Percentiles rank a stretch among this genome's conserved stretches.
Evolutionary conservation across 805 yeast species (phyloP).

Genomic region (Teunomyces lycoperdinae): DNA sequence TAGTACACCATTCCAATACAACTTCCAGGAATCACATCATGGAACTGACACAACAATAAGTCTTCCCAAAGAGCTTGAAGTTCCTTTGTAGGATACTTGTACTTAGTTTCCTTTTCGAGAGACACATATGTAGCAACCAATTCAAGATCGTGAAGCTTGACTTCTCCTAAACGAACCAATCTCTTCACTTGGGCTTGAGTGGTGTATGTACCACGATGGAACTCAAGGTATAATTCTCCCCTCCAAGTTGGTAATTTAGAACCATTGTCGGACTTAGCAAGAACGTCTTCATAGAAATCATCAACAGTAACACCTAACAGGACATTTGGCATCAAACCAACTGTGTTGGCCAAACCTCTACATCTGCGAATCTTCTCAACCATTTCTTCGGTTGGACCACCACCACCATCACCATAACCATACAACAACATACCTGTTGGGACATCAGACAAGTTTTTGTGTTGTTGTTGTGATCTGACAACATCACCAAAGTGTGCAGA

Average conservation of each 20-base stretch:
- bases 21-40: constrained; percentile 96
- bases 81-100: constrained; percentile 68
- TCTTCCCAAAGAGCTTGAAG: constrained; percentile 82
- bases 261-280: constrained; percentile 64
- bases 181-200: constrained; percentile 86
- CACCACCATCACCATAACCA: constrained; percentile 98
- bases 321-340: constrained; percentile 78
- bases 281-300: constrained; percentile 69
- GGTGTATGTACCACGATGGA: constrained; percentile 96
- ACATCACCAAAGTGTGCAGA: constrained; percentile 93
- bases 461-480: constrained; percentile 71
- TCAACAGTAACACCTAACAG: constrained; percentile 77
- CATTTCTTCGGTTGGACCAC: constrained; percentile 95
- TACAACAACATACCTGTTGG: constrained; percentile 78
- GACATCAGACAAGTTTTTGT: constrained; percentile 77
- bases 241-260: constrained; percentile 76
- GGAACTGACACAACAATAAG: constrained; percentile 88
- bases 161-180: constrained; percentile 73
- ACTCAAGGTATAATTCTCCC: constrained; percentile 92
- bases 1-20: constrained; percentile 89
- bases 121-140: constrained; percentile 77
- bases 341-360: constrained; percentile 80
- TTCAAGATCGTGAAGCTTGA: constrained; percentile 81
- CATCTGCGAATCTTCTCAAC: constrained; percentile 87
- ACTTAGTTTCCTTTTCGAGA: constrained; percentile 42